Evolutionary conservation across 495 filamentous ascomycete species (phyloP).

Genomic region (Penicillium chermesinum): DNA sequence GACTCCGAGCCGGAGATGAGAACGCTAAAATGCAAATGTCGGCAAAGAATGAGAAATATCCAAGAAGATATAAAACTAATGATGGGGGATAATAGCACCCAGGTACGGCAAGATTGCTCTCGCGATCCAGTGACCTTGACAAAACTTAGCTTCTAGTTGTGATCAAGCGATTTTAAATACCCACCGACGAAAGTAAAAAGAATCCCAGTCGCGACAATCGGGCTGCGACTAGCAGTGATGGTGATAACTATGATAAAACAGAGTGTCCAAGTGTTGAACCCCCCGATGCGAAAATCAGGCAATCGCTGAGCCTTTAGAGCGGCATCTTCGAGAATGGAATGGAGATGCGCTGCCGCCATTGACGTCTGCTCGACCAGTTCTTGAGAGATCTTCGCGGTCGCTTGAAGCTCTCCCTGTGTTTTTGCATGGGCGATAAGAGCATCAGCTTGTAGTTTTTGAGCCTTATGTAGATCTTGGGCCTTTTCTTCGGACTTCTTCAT

Average conservation of each 20-base stretch:
- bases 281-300: not conserved
- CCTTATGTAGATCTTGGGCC: not conserved
- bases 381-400: not conserved
- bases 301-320: not conserved
- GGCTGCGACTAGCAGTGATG: not conserved
- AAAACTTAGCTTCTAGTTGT: not conserved
- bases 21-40: not conserved
- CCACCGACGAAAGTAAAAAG: not conserved
- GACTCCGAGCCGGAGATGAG: too few relatives aligned
- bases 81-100: not conserved
- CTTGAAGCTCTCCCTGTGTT: not conserved
- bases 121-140: not conserved
- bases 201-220: not conserved
- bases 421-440: not conserved
- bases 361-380: not conserved
- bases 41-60: not conserved
- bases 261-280: not conserved
- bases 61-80: not conserved
- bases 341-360: not conserved
- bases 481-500: not conserved
- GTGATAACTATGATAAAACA: not conserved
- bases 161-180: not conserved
- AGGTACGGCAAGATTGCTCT: not conserved
- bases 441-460: not conserved
- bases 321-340: not conserved